A percentile compares a stretch with the other conserved stretches of the same genome.
Conservation (phyloP, 2,329 filamentous ascomycete species). For the Beauveria brongniartii region DNA sequence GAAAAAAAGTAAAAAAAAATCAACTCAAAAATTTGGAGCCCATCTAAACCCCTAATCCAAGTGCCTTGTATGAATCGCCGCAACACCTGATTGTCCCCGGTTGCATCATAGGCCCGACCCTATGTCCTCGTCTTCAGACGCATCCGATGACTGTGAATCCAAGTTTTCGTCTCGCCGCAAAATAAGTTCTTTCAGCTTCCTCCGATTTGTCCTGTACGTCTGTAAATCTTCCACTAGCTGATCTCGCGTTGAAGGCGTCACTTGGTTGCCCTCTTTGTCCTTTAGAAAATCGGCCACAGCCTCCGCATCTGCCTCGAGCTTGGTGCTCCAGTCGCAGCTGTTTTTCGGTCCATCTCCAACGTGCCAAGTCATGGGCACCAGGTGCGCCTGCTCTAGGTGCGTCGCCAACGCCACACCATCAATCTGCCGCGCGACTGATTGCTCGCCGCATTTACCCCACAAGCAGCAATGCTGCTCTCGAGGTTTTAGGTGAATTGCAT, state of each 20-base stretch:
- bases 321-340: constrained; percentile 18
- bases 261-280: constrained; percentile 43
- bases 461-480: constrained; percentile 16
- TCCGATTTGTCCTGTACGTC: constrained; percentile 36
- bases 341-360: constrained; percentile 51
- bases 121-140: not conserved
- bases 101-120: not conserved
- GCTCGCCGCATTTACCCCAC: constrained; percentile 25
- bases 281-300: constrained; percentile 42
- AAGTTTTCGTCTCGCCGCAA: constrained; percentile 38
- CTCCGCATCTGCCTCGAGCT: constrained; percentile 6
- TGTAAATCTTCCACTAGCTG: constrained; percentile 42
- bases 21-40: not conserved
- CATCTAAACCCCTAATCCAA: not conserved
- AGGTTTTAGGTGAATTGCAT: constrained; percentile 36
- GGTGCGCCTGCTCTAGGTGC: constrained; percentile 47
- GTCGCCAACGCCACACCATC: constrained; percentile 30
- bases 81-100: not conserved
- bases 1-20: not conserved
- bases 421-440: constrained; percentile 26
- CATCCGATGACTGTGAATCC: constrained; percentile 6
- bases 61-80: not conserved
- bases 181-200: constrained; percentile 36
- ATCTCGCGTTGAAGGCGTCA: constrained; percentile 48
- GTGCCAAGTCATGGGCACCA: constrained; percentile 47